Base-by-base conservation (phyloP, 202 grass and related monocot genomes). In the Cymbopogon flexuosus region DNA sequence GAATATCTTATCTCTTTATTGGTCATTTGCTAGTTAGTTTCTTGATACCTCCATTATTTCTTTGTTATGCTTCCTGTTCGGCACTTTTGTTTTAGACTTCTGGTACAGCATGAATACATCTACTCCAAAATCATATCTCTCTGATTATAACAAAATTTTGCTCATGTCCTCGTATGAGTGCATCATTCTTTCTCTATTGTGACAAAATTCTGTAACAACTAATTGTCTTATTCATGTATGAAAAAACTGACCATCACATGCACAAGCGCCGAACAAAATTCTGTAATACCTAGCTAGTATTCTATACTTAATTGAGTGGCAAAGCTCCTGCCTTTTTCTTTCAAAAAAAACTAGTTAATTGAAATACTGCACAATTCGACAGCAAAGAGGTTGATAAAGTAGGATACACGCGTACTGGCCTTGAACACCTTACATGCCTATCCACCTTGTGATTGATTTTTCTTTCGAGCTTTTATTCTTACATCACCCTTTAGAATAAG, bases 11-110 rank as follows among this genome's bases (percentile, higher is more conserved):
- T 76, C 30, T 3, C 23, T 3, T 62, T 79, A 69, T 51, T 70
- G 7, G 8, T 63, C 3, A 24, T 84, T 70, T 47, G 41, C 59
- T 79, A 68, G 49, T 63, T 79, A 40, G 14, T 40, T 49, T 61
- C 33, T 74, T 78, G 13, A 6, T 2, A 30, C 19, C 23, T 77
- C 72, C 42, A 74, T 79, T 69, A 10, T 72, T 74, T 68, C 39
- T 77, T 64, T 77, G 34, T 45, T 61, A 68, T 62, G 11, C 37
- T 83, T 49, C 14, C 0, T 79, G 2, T 52, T 52, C 27, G 0
- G 10, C 22, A 31, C 42, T 10, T 3, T 11, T 3, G 11, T 51
- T 54, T 63, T 54, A 51, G 16, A 62, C 51, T 46, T 68, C 35
- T 62, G 13, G 35, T 57, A 57, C 8, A 56, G 1, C 35, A 76